Conservation (phyloP, 1,284 basidiomycete species). For the Peniophora sp. region DNA sequence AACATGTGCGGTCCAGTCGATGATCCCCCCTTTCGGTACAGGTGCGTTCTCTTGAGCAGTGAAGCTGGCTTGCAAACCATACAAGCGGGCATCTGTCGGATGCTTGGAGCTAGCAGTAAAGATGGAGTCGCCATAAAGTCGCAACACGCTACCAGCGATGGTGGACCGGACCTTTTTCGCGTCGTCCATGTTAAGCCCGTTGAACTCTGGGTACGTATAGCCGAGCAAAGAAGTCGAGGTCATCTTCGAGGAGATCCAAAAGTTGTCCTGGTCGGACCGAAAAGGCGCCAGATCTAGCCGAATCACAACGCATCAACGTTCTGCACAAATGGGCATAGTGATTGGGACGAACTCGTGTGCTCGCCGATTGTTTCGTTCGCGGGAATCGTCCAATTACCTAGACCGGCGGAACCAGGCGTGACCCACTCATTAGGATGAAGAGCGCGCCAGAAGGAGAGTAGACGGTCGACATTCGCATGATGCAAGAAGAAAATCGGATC, state of each 20-base stretch:
- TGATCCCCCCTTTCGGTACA: not conserved
- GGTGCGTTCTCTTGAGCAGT: not conserved
- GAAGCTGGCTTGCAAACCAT: not conserved
- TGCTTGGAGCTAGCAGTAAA: too few species aligned
- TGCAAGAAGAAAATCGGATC: constrained; percentile 45
- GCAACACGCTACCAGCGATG: constrained; percentile 25
- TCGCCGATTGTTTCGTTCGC: constrained; percentile 20
- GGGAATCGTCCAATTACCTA: constrained; percentile 19
- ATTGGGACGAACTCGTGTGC: constrained; percentile 25
- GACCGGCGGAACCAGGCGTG: constrained; percentile 19
- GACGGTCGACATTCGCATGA: constrained; percentile 38
- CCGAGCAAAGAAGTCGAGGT: constrained; percentile 18
- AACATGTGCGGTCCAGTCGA: constrained; percentile 36
- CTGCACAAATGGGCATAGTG: not conserved
- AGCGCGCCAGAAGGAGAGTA: constrained; percentile 35
- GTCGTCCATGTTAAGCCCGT: constrained; percentile 25
- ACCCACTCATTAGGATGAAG: constrained; percentile 32
- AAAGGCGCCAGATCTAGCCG: constrained; percentile 23
- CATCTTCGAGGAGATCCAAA: constrained; percentile 22
- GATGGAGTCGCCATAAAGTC: constrained; percentile 12
- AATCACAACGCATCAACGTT: not conserved
- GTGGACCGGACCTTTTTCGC: constrained; percentile 19
- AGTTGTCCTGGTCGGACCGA: constrained; percentile 20
- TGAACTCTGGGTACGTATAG: constrained; percentile 40
- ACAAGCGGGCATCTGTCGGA: not conserved